These are phyloP conservation scores for Paraphoma chrysanthemicola DNA, from an alignment of 2,329 filamentous ascomycete genomes.

Conservation along the genomic window DNA sequence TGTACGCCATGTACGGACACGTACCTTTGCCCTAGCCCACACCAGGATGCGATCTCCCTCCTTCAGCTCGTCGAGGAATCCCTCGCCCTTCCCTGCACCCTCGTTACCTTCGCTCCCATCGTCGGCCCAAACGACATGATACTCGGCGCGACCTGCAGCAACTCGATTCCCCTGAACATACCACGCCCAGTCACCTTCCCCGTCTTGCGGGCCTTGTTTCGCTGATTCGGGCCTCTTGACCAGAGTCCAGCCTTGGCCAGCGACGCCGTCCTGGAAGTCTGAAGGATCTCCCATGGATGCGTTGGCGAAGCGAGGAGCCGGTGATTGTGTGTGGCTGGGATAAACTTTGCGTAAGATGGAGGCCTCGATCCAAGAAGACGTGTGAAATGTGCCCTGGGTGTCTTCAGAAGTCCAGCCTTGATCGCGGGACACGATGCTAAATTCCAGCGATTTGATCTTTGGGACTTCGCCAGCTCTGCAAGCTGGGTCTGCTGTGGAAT, in stretches of 20 bases:
- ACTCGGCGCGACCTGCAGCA: slow-evolving; percentile 12
- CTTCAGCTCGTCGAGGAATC: slow-evolving; percentile 31
- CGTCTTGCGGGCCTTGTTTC: slow-evolving; percentile 28
- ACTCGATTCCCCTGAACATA: slow-evolving; percentile 43
- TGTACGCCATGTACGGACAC: slow-evolving; percentile 3
- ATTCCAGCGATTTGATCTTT: slow-evolving; percentile 32
- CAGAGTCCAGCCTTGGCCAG: slow-evolving; percentile 20
- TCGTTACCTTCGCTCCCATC: slow-evolving; percentile 21
- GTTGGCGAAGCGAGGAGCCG: slow-evolving; percentile 7
- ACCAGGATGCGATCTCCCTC: slow-evolving; percentile 37
- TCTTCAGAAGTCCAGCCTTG: slow-evolving; percentile 43
- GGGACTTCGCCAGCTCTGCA: slow-evolving; percentile 16
- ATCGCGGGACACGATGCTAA: slow-evolving; percentile 31
- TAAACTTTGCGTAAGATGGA: slow-evolving; percentile 33
- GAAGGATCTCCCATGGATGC: slow-evolving; percentile 2
- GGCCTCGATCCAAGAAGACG: slow-evolving; percentile 43
- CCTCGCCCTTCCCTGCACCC: slow-evolving; percentile 34
- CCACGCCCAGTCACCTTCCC: slow-evolving; percentile 36
- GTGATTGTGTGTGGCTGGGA: slow-evolving; percentile 1
- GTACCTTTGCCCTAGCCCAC: slow-evolving; percentile 44
- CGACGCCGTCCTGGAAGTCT: slow-evolving; percentile 11
- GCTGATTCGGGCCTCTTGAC: slow-evolving; percentile 23
- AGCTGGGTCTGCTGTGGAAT: slow-evolving; percentile 6
- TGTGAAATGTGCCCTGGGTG: slow-evolving; percentile 31
- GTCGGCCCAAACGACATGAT: slow-evolving; percentile 29